phyloP scores from a whole-genome alignment of 495 filamentous ascomycete genomes.

The Penicillium nucicola region DNA sequence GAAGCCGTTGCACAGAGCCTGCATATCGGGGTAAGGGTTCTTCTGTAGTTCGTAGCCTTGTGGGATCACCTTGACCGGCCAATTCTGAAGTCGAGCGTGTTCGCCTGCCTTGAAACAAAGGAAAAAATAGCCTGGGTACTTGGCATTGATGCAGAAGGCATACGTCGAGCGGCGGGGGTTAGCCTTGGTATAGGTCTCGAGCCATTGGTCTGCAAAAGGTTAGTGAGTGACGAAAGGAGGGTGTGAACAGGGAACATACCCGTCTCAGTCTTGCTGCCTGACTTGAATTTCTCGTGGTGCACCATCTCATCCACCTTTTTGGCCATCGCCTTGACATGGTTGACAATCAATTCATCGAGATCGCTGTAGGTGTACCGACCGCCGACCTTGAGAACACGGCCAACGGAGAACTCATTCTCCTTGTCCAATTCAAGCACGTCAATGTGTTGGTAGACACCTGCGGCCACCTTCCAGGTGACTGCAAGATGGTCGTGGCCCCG shows the following conservation, averaged over 20 bases:
- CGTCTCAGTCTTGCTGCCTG: conserved; percentile 71
- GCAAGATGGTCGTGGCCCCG: conserved; percentile 93
- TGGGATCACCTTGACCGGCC: conserved; percentile 88
- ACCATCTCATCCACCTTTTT: conserved; percentile 97
- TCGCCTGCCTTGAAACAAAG: conserved; percentile 93
- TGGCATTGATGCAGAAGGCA: conserved; percentile 88
- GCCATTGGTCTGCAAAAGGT: conserved; percentile 75
- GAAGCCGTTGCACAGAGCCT: conserved; percentile 87
- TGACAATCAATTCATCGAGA: conserved; percentile 95
- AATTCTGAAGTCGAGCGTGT: conserved; percentile 65
- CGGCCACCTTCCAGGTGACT: conserved; percentile 96
- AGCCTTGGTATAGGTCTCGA: conserved; percentile 90
- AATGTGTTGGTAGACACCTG: conserved; percentile 92
- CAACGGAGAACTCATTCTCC: conserved; percentile 91
- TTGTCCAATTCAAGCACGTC: conserved; percentile 97
- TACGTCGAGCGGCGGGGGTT: conserved; percentile 93
- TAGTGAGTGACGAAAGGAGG: conserved; percentile 20
- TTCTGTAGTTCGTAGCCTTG: conserved; percentile 84
- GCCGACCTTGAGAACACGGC: conserved; percentile 74
- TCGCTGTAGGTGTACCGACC: conserved; percentile 89
- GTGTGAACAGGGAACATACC: conserved; percentile 60
- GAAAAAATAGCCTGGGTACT: conserved; percentile 90
- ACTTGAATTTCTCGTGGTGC: conserved; percentile 85
- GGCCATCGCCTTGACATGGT: conserved; percentile 95
- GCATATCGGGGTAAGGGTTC: conserved; percentile 88